Conservation (phyloP, 225 moss, liverwort and hornwort genomes). For the Antitrichia curtipendula region DNA sequence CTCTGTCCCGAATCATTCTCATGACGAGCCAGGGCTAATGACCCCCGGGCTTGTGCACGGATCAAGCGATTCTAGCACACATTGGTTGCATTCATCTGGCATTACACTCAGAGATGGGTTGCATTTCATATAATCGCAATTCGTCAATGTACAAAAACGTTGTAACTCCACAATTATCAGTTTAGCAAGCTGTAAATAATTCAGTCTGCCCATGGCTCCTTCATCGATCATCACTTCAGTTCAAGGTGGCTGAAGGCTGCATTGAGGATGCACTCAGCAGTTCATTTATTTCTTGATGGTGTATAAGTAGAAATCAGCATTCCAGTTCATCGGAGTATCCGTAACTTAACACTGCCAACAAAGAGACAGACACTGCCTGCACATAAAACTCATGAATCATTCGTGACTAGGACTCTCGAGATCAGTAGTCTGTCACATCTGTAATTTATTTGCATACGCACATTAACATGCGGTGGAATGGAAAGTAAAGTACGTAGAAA, state of each 20-base stretch:
- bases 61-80: neutral
- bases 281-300: neutral
- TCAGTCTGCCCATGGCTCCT: neutral
- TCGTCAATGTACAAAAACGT: no score
- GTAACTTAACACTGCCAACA: neutral
- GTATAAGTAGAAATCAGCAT: no score
- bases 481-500: neutral
- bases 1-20: neutral
- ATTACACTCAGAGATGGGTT: neutral
- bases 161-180: neutral
- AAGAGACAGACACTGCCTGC: neutral
- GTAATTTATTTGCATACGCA: neutral
- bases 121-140: neutral
- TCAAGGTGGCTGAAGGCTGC: neutral
- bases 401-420: neutral
- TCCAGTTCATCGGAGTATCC: neutral
- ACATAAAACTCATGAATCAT: neutral
- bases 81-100: neutral
- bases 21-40: neutral
- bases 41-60: neutral
- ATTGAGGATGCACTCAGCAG: neutral
- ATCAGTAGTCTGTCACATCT: neutral
- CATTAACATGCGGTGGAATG: neutral
- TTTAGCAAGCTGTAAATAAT: no score
- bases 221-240: neutral